Base-by-base conservation (phyloP, 352 stramenopile species). In the Phytophthora citrophthora region DNA sequence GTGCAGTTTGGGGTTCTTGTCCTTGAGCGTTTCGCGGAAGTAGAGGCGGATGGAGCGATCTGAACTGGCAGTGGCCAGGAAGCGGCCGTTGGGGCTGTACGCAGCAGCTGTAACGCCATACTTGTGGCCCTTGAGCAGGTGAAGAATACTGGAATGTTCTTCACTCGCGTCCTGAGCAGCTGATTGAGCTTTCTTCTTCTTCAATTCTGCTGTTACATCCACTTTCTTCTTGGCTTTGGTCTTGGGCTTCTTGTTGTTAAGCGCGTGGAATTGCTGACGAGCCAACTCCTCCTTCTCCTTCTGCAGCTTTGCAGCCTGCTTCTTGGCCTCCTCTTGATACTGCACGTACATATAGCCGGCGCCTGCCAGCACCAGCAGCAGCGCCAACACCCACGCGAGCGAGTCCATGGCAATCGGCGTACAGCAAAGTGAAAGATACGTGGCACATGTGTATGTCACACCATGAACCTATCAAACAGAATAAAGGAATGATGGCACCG, bases 11-110 rank as follows among this genome's bases (percentile, higher is more conserved):
- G 79, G 68, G 62, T 86, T 88, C 58, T 90, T 87, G 52, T 88
- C 77, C 8, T 68, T 70, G 13, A 94, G 66, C 16, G 73, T 76
- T 6, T 91, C 86, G 43, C 86, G 81, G 48, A 87, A 68, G 36
- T 90, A 89, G 29, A 94, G 47, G 16, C 83, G 83, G 39, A 93
- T 81, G 18, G 82, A 90, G 62, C 86, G 86, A 60, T 94, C 86
- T 3, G 78, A 86, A 70, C 82, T 91, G 18, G 77, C 76, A 1
- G 86, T 94, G 36, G 81, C 86, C 29, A 94, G 40, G 54, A 94
- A 91, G n/a, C 82, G 79, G 27, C 79, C 82, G 43, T 94, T 94
- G 11, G 86, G 86, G 49, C 81, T 91, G 65, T 90, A 94, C 0
- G 80, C 81, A 0, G 65, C 80, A 8, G 81, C 75, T 12, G 83